These are phyloP conservation scores for Barbatosphaeria neglecta DNA, from an alignment of 495 filamentous ascomycete species.

Conservation along the genomic window DNA sequence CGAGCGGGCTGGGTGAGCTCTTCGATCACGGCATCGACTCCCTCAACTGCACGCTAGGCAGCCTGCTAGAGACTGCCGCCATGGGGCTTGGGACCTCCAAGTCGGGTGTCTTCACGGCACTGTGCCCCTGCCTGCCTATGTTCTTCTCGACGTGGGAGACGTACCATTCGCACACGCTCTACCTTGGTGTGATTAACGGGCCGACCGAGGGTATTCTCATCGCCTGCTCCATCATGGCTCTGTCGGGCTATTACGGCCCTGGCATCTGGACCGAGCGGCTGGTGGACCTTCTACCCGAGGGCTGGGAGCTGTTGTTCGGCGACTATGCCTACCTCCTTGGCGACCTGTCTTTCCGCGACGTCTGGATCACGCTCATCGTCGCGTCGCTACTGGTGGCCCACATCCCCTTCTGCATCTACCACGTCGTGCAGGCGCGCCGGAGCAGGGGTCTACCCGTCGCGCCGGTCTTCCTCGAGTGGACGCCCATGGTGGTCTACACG, in stretches of 20 bases:
- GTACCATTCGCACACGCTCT: constrained; percentile 95
- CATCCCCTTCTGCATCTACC: constrained; percentile 67
- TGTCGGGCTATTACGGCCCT: constrained; percentile 79
- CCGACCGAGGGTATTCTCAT: constrained; percentile 92
- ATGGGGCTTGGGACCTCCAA: constrained; percentile 77
- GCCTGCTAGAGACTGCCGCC: constrained; percentile 76
- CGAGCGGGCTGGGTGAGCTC: constrained; percentile 85
- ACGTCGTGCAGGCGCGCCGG: constrained; percentile 69
- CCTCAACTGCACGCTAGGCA: constrained; percentile 87
- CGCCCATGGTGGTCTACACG: constrained; percentile 75
- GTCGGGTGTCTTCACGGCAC: constrained; percentile 79
- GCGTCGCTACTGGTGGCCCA: constrained; percentile 65
- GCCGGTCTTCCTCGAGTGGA: constrained; percentile 90
- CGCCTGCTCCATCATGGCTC: constrained; percentile 71
- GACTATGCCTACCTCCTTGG: constrained; percentile 44
- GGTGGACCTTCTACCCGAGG: constrained; percentile 47
- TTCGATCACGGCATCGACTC: constrained; percentile 99
- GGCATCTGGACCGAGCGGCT: constrained; percentile 74
- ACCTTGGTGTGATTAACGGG: constrained; percentile 93
- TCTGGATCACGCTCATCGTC: constrained; percentile 75
- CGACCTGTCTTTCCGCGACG: constrained; percentile 60
- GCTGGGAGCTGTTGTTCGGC: constrained; percentile 35
- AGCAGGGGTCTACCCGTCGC: constrained; percentile 61
- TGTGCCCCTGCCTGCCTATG: constrained; percentile 90
- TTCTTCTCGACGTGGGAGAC: constrained; percentile 99